Conservation (phyloP, 108 stramenopile species). For the Conticribra weissflogii region DNA sequence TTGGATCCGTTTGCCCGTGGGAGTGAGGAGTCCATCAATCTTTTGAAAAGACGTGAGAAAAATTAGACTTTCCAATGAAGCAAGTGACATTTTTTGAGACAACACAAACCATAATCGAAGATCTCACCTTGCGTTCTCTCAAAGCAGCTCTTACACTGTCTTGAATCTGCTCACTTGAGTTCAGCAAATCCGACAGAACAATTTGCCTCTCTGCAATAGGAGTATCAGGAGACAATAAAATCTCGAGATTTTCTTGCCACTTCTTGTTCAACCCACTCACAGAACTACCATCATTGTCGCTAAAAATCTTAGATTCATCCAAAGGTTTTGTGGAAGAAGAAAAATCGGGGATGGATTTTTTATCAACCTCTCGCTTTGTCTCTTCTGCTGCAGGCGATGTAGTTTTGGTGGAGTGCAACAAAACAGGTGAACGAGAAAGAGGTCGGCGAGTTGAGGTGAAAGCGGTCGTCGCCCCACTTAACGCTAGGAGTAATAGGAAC, state of each 20-base stretch:
- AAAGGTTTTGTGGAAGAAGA: conserved; percentile 42
- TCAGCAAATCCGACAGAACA: conserved; percentile 69
- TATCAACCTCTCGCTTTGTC: no score
- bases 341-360: conserved; percentile 34
- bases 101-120: not conserved
- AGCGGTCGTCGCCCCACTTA: conserved; percentile 10
- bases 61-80: no score
- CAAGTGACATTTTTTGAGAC: not conserved
- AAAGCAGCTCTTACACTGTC: conserved; percentile 71
- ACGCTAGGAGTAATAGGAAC: conserved; percentile 1
- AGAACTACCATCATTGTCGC: conserved; percentile 1
- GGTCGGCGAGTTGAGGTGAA: conserved; percentile 7
- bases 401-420: not conserved
- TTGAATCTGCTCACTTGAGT: conserved; percentile 71
- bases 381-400: conserved; percentile 1
- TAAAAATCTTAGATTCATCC: conserved; percentile 33
- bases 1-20: conserved; percentile 70
- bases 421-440: not conserved
- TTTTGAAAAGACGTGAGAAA: no score
- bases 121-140: conserved; percentile 71
- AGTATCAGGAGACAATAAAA: conserved; percentile 71
- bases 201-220: conserved; percentile 70
- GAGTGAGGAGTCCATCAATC: conserved; percentile 84
- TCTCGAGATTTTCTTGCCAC: conserved; percentile 79
- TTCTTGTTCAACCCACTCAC: conserved; percentile 7